phyloP scores from a whole-genome alignment of 306 rosid species.

The Betula pendula region DNA sequence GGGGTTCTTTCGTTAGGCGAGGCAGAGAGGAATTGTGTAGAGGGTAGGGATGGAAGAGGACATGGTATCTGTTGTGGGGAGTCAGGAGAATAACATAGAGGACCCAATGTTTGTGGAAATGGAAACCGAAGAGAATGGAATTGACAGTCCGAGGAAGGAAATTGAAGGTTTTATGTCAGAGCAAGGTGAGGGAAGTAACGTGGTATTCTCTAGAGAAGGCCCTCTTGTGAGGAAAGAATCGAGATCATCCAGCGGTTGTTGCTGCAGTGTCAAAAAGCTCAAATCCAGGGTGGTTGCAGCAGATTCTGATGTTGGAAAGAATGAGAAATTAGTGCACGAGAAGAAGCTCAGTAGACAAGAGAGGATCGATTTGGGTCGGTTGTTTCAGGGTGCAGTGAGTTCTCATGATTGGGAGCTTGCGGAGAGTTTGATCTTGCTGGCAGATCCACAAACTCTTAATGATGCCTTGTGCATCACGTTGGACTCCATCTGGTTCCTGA shows the following conservation, averaged over 20 bases:
- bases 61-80: constrained; percentile 30
- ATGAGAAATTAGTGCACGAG: constrained; percentile 47
- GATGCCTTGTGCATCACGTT: constrained; percentile 80
- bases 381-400: constrained; percentile 77
- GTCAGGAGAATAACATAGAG: constrained; percentile 35
- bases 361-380: constrained; percentile 71
- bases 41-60: constrained; percentile 32
- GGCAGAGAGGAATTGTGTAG: constrained; percentile 8
- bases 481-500: constrained; percentile 89
- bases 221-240: constrained; percentile 50
- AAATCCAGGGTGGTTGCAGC: constrained; percentile 38
- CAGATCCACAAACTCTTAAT: constrained; percentile 78
- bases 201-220: constrained; percentile 57
- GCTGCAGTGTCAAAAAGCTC: constrained; percentile 54
- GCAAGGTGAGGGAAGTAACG: constrained; percentile 58
- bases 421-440: constrained; percentile 63
- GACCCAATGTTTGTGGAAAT: constrained; percentile 38
- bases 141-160: constrained; percentile 40
- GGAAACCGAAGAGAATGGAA: constrained; percentile 42
- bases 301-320: constrained; percentile 42
- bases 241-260: constrained; percentile 35
- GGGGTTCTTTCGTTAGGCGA: background rate
- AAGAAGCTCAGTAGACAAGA: constrained; percentile 75
- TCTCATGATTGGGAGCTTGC: constrained; percentile 84
- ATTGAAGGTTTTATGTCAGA: constrained; percentile 45